phyloP scores from a whole-genome alignment of 352 stramenopile genomes.

The Globisporangium middletonii region DNA sequence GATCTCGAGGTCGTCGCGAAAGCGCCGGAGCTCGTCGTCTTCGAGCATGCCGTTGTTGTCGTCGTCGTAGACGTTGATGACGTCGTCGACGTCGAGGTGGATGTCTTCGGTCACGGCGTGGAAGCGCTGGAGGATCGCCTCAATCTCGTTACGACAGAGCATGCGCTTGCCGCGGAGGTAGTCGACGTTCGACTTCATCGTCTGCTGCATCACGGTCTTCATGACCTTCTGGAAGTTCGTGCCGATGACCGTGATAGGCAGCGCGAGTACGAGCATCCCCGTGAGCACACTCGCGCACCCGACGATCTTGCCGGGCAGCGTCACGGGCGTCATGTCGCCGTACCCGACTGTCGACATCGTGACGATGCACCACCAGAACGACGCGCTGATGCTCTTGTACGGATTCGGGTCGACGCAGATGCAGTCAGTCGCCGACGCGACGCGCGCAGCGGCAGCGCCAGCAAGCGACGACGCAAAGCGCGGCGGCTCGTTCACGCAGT shows the following conservation, averaged over 20 bases:
- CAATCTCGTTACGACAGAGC: constrained; percentile 67
- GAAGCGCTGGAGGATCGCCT: constrained; percentile 62
- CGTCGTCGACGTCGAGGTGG: constrained; percentile 66
- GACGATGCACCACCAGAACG: constrained; percentile 89
- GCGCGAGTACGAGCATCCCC: constrained; percentile 82
- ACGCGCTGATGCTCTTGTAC: constrained; percentile 73
- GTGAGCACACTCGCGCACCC: constrained; percentile 66
- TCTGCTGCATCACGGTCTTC: constrained; percentile 72
- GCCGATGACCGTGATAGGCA: constrained; percentile 89
- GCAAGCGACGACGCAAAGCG: constrained; percentile 16
- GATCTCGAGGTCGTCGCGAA: constrained; percentile 63
- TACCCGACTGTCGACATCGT: constrained; percentile 91
- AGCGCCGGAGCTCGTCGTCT: constrained; percentile 65
- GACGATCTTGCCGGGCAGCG: constrained; percentile 60
- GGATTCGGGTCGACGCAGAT: constrained; percentile 73
- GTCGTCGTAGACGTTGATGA: constrained; percentile 76
- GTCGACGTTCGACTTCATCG: constrained; percentile 75
- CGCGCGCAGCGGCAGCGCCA: constrained; percentile 19
- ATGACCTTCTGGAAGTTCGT: constrained; percentile 85
- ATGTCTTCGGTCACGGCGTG: constrained; percentile 71
- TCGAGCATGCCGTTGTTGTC: constrained; percentile 76
- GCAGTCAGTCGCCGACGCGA: constrained; percentile 17
- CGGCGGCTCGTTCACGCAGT: constrained; percentile 20
- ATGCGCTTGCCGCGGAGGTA: constrained; percentile 68
- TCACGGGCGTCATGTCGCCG: constrained; percentile 82